Percentiles rank a stretch among this genome's conserved stretches.
phyloP scores from a whole-genome alignment of 805 yeast genomes.

The Myxozyma sirexii region DNA sequence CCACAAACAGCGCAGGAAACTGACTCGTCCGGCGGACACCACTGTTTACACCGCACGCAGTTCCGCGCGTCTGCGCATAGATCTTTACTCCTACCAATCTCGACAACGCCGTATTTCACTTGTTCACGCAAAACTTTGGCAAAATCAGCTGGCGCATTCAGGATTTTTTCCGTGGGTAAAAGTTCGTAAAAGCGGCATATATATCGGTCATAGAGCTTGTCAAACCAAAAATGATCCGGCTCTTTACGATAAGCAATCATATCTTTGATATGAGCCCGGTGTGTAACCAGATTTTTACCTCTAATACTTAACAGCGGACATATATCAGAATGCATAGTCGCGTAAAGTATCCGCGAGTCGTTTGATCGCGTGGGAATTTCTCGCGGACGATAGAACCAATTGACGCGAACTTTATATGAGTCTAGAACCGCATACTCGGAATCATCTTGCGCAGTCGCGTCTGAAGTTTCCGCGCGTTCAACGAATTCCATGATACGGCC shows the following conservation, averaged over 20 bases:
- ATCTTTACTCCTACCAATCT: slow-evolving; percentile 64
- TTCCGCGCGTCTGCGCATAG: slow-evolving; percentile 64
- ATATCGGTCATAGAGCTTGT: slow-evolving; percentile 80
- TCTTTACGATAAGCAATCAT: slow-evolving; percentile 55
- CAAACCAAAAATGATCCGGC: slow-evolving; percentile 82
- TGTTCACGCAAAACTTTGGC: slow-evolving; percentile 64
- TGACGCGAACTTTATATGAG: slow-evolving; percentile 65
- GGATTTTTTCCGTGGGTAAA: slow-evolving; percentile 61
- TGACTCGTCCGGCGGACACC: slow-evolving; percentile 77
- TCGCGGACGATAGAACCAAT: slow-evolving; percentile 89
- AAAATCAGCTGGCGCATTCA: slow-evolving; percentile 60
- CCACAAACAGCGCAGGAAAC: slow-evolving; percentile 80
- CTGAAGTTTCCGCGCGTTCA: slow-evolving; percentile 37
- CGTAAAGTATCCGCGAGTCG: slow-evolving; percentile 77
- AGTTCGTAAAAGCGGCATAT: slow-evolving; percentile 82
- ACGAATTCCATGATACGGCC: slow-evolving; percentile 81
- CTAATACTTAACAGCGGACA: slow-evolving; percentile 77
- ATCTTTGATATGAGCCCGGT: slow-evolving; percentile 64
- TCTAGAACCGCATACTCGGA: slow-evolving; percentile 49
- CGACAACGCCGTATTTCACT: slow-evolving; percentile 74
- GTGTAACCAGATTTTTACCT: slow-evolving; percentile 73
- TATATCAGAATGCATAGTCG: slow-evolving; percentile 81
- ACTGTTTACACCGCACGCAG: slow-evolving; percentile 78
- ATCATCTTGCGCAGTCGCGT: slow-evolving; percentile 3
- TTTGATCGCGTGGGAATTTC: slow-evolving; percentile 69